These are phyloP conservation scores for Peniophora sp. DNA, from an alignment of 1,284 basidiomycete species.

Conservation along the genomic window DNA sequence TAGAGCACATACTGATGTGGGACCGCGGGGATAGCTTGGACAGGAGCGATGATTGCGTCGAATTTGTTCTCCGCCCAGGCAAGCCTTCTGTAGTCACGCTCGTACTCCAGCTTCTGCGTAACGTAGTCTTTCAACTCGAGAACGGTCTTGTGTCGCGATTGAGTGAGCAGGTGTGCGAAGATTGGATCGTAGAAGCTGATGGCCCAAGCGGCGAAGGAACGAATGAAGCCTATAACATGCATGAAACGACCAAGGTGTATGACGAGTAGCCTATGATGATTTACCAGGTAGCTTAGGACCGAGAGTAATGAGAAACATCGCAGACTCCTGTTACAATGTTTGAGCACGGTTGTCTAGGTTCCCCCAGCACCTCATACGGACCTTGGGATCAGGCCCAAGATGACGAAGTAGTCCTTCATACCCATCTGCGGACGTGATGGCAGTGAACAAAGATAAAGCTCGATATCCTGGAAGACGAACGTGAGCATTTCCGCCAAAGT, in stretches of 20 bases:
- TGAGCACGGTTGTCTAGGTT: background rate
- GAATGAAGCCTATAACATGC: constrained; percentile 36
- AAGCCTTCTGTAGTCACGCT: constrained; percentile 21
- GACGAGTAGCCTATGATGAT: constrained; percentile 2
- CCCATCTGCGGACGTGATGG: constrained; percentile 68
- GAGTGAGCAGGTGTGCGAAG: constrained; percentile 40
- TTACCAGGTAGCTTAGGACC: constrained; percentile 56
- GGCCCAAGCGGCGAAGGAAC: constrained; percentile 39
- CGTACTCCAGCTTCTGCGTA: constrained; percentile 41
- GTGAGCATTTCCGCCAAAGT: background rate
- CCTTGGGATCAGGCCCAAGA: constrained; percentile 61
- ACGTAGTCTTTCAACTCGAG: constrained; percentile 44
- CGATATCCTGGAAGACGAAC: constrained; percentile 29
- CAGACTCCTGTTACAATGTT: constrained; percentile 36
- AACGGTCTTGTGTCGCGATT: constrained; percentile 44
- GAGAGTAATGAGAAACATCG: constrained; percentile 49
- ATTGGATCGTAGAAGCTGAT: constrained; percentile 45
- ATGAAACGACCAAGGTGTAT: background rate
- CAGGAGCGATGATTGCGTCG: constrained; percentile 74
- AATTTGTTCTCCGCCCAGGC: constrained; percentile 66
- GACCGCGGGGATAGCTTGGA: constrained; percentile 64
- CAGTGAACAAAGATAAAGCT: constrained; percentile 59
- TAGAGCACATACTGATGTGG: constrained; percentile 55
- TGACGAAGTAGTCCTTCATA: constrained; percentile 65
- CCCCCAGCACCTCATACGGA: constrained; percentile 22